Conservation (phyloP, 768 basidiomycete species). For the Suillus plorans region DNA sequence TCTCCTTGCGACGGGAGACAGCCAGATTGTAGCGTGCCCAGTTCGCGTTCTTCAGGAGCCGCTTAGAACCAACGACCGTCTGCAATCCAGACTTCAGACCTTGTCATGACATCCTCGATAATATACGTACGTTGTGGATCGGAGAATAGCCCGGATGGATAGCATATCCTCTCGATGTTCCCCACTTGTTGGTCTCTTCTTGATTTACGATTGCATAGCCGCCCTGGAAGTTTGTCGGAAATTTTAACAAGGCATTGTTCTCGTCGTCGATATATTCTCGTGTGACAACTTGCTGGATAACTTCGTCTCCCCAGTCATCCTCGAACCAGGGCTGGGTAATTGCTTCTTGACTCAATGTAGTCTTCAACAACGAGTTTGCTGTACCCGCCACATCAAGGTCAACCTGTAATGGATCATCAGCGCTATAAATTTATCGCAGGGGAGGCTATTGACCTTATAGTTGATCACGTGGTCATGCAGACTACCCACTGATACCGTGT, state of each 20-base stretch:
- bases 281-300: slow-evolving; percentile 53
- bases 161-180: slow-evolving; percentile 54
- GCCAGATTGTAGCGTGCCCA: slow-evolving; percentile 67
- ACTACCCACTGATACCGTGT: slow-evolving; percentile 48
- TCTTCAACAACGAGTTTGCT: slow-evolving; percentile 55
- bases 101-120: neutral
- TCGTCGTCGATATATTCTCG: slow-evolving; percentile 51
- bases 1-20: slow-evolving; percentile 57
- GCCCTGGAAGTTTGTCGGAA: slow-evolving; percentile 56
- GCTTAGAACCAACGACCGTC: slow-evolving; percentile 60
- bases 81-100: slow-evolving; percentile 19
- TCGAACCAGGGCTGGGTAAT: slow-evolving; percentile 56
- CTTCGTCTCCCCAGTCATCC: slow-evolving; percentile 54
- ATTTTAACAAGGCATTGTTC: slow-evolving; percentile 49
- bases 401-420: slow-evolving; percentile 35
- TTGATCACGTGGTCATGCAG: slow-evolving; percentile 71
- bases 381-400: slow-evolving; percentile 64
- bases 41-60: slow-evolving; percentile 59
- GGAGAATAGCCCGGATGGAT: slow-evolving; percentile 60
- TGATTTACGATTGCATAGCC: slow-evolving; percentile 56
- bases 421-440: neutral
- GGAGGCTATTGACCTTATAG: slow-evolving; percentile 41
- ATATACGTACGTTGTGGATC: slow-evolving; percentile 44
- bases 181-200: slow-evolving; percentile 55
- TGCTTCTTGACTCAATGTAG: slow-evolving; percentile 49